Percentiles rank a stretch among this genome's conserved stretches.
Evolutionary conservation across 352 stramenopile species (phyloP).

Genomic region (Globisporangium viniferum): DNA sequence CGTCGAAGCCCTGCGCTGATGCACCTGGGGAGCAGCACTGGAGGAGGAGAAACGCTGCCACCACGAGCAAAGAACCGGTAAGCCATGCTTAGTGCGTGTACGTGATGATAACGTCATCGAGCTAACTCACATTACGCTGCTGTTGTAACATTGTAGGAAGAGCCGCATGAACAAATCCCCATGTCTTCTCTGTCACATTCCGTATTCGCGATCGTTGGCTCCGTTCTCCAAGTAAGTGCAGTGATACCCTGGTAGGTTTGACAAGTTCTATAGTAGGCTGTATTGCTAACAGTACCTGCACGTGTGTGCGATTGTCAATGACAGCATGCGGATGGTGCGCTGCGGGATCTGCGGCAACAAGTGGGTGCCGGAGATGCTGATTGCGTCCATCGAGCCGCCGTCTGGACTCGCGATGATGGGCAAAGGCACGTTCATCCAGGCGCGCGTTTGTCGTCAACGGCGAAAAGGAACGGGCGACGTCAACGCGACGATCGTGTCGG

Average conservation of each 20-base stretch:
- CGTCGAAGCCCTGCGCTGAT: constrained; percentile 49
- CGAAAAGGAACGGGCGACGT: constrained; percentile 91
- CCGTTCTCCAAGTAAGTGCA: constrained; percentile 91
- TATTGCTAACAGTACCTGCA: not conserved
- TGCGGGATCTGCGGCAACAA: constrained; percentile 96
- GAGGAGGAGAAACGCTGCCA: constrained; percentile 3
- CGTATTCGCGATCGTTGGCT: constrained; percentile 93
- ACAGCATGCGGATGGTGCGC: constrained; percentile 95
- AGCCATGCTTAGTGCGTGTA: not conserved
- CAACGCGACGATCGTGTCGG: constrained; percentile 95
- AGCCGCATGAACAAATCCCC: constrained; percentile 58
- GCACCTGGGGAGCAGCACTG: constrained; percentile 23
- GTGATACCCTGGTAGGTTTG: not conserved
- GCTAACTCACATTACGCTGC: not conserved
- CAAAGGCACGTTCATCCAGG: constrained; percentile 94
- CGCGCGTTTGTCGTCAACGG: constrained; percentile 92
- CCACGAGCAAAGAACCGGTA: constrained; percentile 33
- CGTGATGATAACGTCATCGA: not conserved
- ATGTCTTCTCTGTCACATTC: constrained; percentile 96
- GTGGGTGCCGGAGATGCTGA: constrained; percentile 96
- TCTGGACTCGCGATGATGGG: constrained; percentile 84
- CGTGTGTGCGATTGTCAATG: not conserved
- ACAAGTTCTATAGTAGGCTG: not conserved
- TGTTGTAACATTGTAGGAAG: constrained; percentile 25
- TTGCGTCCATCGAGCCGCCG: constrained; percentile 87